phyloP scores from a whole-genome alignment of 768 basidiomycete genomes.

The Boletus insuetus region DNA sequence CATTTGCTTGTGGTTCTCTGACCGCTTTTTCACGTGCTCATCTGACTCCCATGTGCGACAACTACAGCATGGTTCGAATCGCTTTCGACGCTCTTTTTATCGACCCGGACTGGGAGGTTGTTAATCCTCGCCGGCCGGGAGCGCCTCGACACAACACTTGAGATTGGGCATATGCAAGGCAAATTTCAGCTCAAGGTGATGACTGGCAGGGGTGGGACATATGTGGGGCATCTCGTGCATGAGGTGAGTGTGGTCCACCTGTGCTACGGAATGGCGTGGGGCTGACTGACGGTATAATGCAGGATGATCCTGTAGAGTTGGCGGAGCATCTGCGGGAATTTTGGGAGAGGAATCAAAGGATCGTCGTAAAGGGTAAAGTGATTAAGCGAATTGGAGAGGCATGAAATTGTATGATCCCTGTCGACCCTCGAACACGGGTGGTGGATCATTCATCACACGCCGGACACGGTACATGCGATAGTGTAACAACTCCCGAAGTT shows the following conservation, averaged over 20 bases:
- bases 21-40: neutral
- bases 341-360: conserved; percentile 83
- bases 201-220: conserved; percentile 39
- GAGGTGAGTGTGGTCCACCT: conserved; percentile 54
- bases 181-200: conserved; percentile 95
- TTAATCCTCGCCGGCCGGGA: conserved; percentile 93
- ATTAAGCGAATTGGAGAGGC: conserved; percentile 56
- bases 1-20: neutral
- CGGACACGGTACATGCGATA: no score
- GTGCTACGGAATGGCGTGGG: neutral
- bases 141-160: conserved; percentile 85
- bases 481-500: no score
- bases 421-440: no score
- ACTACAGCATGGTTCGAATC: conserved; percentile 86
- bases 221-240: conserved; percentile 90
- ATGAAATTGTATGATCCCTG: conserved; percentile 14
- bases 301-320: conserved; percentile 84
- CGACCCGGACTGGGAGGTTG: conserved; percentile 75
- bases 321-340: conserved; percentile 85
- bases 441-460: no score
- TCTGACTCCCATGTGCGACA: neutral
- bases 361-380: conserved; percentile 49
- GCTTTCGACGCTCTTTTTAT: conserved; percentile 77
- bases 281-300: neutral
- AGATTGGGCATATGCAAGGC: conserved; percentile 96